phyloP scores from a whole-genome alignment of 1,284 basidiomycete genomes.

The Athelia psychrophila region DNA sequence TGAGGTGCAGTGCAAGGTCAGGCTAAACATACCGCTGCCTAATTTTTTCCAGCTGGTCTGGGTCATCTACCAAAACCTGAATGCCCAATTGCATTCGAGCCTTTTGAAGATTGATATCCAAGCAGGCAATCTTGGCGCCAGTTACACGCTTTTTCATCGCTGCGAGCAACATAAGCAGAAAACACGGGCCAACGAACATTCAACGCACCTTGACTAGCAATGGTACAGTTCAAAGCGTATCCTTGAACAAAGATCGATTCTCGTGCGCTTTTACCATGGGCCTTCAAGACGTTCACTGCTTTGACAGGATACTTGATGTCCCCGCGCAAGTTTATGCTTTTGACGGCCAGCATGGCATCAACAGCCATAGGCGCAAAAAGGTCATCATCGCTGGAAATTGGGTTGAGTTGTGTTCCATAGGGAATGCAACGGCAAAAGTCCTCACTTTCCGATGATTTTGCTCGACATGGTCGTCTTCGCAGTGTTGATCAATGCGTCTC shows the following conservation, averaged over 20 bases:
- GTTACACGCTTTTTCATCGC: conserved; percentile 97
- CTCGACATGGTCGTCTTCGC: conserved; percentile 99
- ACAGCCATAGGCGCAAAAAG: conserved; percentile 98
- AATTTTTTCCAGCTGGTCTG: conserved; percentile 95
- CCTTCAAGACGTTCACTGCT: conserved; percentile 99
- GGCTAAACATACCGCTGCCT: conserved; percentile 67
- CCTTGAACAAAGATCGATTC: conserved; percentile 96
- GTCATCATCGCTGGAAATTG: conserved; percentile 83
- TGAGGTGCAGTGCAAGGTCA: conserved; percentile 1
- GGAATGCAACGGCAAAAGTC: conserved; percentile 16
- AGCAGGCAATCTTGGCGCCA: conserved; percentile 95
- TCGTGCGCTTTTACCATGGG: conserved; percentile 93
- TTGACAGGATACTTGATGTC: conserved; percentile 99
- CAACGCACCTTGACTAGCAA: conserved; percentile 89
- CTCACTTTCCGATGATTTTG: conserved; percentile 96
- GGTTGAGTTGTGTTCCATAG: conserved; percentile 8
- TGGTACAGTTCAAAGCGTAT: conserved; percentile 98
- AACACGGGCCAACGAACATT: neutral
- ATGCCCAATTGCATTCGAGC: conserved; percentile 97
- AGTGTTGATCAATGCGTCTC: conserved; percentile 92
- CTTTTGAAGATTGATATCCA: conserved; percentile 98
- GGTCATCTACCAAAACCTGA: conserved; percentile 97
- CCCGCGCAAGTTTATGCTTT: conserved; percentile 91
- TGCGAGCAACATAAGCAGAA: conserved; percentile 26
- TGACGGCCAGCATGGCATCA: conserved; percentile 98